Evolutionary conservation across 1,284 basidiomycete species (phyloP), one percentile per base, ranked within the genome.

Genomic region (Tilletia indica): DNA sequence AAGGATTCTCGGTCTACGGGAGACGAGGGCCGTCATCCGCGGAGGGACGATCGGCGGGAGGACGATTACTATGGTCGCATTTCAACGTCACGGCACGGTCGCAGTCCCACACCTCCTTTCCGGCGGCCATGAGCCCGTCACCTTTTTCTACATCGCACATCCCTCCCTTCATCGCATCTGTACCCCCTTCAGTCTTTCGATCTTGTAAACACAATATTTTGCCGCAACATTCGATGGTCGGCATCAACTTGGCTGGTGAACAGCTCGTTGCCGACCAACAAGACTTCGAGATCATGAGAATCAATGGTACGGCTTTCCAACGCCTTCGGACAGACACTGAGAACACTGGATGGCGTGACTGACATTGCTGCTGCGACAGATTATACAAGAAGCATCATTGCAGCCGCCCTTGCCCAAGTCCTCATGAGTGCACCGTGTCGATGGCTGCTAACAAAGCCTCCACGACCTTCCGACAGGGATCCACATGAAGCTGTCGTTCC

Each of bases 391-490:
- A 31, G 25, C 0, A 31, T 31, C 25, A 2, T 31, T 31, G 25
- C 0, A 31, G 25, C 25, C 25, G 25, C 25, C 25, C 1, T 31
- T 31, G 25, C 25, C 25, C 25, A 31, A 31, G 25, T 45, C 42
- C 42, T 45, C 42, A 45, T 45, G 42, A 45, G 6, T 45, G 42
- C 42, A 45, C 42, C 42, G 42, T 45, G 14, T 9, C 42, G 14
- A 45, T 45, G 42, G 42, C 42, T 14, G 42, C 42, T 14, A 64
- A 38, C 8, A 64, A 38, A 5, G 61, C 3, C 5, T 64, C 36
- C 14, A 64, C 31, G 31, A 38, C 61, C 61, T 64, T 64, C 31
- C 61, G 61, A 64, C 61, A 64, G 4, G 61, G 61, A 19, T 64
- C 61, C 9, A 64, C 38, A 21, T 64, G 61, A 11, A 64, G 38